phyloP scores from a whole-genome alignment of 2,329 filamentous ascomycete species.

The Colletotrichum kahawae region DNA sequence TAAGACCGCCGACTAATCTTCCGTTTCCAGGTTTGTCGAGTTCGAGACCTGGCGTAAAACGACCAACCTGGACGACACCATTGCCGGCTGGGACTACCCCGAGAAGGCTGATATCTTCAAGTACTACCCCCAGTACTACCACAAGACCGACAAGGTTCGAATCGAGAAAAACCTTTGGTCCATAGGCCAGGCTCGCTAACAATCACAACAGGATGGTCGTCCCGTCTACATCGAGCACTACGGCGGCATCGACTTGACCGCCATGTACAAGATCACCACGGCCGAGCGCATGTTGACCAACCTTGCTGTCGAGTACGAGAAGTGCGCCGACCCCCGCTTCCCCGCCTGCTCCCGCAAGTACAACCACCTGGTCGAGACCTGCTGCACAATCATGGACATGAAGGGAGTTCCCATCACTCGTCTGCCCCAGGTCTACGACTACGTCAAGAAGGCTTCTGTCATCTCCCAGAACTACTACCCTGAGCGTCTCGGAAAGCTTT shows the following conservation, averaged over 20 bases:
- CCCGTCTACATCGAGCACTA: conserved; percentile 97
- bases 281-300: conserved; percentile 95
- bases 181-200: background rate
- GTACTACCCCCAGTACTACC: conserved; percentile 98
- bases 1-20: background rate
- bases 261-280: conserved; percentile 92
- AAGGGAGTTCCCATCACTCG: conserved; percentile 89
- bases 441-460: conserved; percentile 82
- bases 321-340: conserved; percentile 88
- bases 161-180: background rate
- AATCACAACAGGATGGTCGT: conserved; percentile 76
- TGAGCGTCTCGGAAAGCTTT: conserved; percentile 93
- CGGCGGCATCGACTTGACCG: conserved; percentile 87
- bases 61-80: conserved; percentile 81
- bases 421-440: conserved; percentile 83
- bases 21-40: conserved; percentile 78
- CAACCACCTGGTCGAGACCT: conserved; percentile 91
- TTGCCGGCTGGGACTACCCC: conserved; percentile 82
- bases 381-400: conserved; percentile 97
- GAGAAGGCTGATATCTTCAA: conserved; percentile 85
- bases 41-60: conserved; percentile 91
- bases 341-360: conserved; percentile 94
- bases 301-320: conserved; percentile 97
- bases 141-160: conserved; percentile 85
- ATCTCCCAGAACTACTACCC: conserved; percentile 99